These are phyloP conservation scores for Ascodesmis nigricans DNA, from an alignment of 495 filamentous ascomycete genomes.

Conservation along the genomic window DNA sequence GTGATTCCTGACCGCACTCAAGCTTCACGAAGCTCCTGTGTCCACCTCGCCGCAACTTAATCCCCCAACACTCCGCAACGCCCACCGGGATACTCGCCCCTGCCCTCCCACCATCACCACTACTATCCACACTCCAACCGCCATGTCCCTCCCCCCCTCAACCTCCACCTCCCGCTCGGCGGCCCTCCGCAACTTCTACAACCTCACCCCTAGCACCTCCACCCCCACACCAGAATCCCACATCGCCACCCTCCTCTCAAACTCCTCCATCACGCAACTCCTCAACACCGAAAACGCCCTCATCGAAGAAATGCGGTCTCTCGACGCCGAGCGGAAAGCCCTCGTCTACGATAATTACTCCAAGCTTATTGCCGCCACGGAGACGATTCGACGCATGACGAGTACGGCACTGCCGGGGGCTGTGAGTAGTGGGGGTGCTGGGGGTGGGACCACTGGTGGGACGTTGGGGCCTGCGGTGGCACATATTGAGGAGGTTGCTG, in stretches of 20 bases:
- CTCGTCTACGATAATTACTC: slow-evolving; percentile 96
- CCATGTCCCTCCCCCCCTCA: slow-evolving; percentile 33
- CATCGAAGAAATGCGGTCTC: slow-evolving; percentile 50
- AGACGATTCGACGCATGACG: slow-evolving; percentile 77
- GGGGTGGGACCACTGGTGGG: slow-evolving; percentile 43
- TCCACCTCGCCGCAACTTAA: too few relatives aligned
- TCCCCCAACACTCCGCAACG: too few relatives aligned
- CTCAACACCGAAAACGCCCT: slow-evolving; percentile 30
- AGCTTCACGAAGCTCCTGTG: too few relatives aligned
- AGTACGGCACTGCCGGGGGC: slow-evolving; percentile 52
- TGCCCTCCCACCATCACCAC: too few relatives aligned
- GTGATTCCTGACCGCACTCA: too few relatives aligned
- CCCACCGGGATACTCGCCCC: too few relatives aligned
- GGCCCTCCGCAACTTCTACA: slow-evolving; percentile 87
- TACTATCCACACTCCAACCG: slow-evolving; percentile 54
- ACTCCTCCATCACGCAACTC: neutral
- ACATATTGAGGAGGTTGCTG: slow-evolving; percentile 64
- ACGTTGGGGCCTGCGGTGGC: slow-evolving; percentile 57
- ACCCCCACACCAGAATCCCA: slow-evolving; percentile 20
- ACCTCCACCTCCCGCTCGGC: slow-evolving; percentile 29
- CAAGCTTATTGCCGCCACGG: slow-evolving; percentile 82
- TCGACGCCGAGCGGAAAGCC: slow-evolving; percentile 90
- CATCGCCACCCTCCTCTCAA: neutral
- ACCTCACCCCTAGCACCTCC: slow-evolving; percentile 35
- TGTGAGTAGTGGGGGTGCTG: too few relatives aligned